These are phyloP conservation scores for Allium fistulosum DNA, from an alignment of 106 monocot genomes.

Conservation along the genomic window DNA sequence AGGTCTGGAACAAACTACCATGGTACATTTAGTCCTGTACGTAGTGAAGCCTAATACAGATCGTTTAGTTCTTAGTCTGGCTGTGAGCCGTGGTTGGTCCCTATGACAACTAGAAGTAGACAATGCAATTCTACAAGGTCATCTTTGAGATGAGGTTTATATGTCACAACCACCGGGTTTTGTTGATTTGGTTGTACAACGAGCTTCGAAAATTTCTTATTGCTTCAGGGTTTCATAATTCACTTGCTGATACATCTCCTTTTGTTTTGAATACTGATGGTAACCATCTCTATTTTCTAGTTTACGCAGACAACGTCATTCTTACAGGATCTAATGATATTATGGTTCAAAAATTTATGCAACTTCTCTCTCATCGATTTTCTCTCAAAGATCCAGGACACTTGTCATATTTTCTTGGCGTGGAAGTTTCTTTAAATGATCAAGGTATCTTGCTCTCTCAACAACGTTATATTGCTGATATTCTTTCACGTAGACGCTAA, in stretches of 20 bases:
- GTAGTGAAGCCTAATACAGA: too few relatives aligned
- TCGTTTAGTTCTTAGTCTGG: too few relatives aligned
- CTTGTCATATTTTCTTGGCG: background rate
- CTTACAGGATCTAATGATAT: background rate
- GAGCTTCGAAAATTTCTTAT: background rate
- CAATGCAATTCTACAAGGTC: too few relatives aligned
- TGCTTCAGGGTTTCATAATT: background rate
- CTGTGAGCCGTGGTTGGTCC: too few relatives aligned
- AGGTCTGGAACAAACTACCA: too few relatives aligned
- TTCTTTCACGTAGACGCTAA: background rate
- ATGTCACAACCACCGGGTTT: background rate
- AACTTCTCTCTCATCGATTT: background rate
- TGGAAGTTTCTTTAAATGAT: background rate
- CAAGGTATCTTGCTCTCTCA: conserved; percentile 1
- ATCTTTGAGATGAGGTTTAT: background rate
- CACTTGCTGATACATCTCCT: background rate
- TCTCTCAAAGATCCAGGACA: conserved; percentile 1
- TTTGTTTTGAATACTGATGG: background rate
- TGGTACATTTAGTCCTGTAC: too few relatives aligned
- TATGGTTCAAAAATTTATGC: background rate
- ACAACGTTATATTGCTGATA: background rate
- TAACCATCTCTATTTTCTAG: background rate
- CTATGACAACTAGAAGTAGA: too few relatives aligned
- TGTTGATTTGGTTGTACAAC: background rate
- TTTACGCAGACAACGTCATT: conserved; percentile 5